Evolutionary conservation across 306 rosid species (phyloP).

Genomic region (Rosa multiflora): DNA sequence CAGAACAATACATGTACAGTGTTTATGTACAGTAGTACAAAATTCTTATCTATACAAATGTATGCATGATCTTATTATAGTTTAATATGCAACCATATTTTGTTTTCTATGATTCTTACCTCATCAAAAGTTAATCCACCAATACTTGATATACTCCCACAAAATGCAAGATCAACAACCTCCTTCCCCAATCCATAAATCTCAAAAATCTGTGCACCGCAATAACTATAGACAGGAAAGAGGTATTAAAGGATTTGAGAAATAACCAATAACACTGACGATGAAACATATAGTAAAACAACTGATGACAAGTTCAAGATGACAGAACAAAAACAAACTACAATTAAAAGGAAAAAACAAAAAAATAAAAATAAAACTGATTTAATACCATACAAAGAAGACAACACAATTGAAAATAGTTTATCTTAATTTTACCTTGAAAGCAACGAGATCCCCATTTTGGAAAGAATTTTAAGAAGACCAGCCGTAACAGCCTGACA

Average conservation of each 20-base stretch:
- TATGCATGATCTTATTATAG: not conserved
- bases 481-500: conserved; percentile 89
- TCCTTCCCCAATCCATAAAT: conserved; percentile 88
- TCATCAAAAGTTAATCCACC: conserved; percentile 98
- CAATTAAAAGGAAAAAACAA: not conserved
- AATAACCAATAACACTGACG: conserved; percentile 15
- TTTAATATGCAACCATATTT: not conserved
- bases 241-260: conserved; percentile 28
- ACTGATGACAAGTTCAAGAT: not conserved
- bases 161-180: conserved; percentile 85
- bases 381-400: not conserved
- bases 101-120: conserved; percentile 45
- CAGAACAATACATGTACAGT: not conserved
- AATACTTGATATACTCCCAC: conserved; percentile 85
- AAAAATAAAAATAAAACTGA: not conserved
- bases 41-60: not conserved
- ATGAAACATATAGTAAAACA: not conserved
- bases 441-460: conserved; percentile 95
- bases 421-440: conserved; percentile 60
- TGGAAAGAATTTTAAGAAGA: conserved; percentile 94
- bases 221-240: conserved; percentile 63
- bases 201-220: conserved; percentile 99
- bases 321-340: not conserved
- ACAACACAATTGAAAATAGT: not conserved
- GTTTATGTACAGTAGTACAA: not conserved